Evolutionary conservation across 768 basidiomycete genomes (phyloP), one percentile per base, ranked within the genome.

Genomic region (Amylocystis lapponica): DNA sequence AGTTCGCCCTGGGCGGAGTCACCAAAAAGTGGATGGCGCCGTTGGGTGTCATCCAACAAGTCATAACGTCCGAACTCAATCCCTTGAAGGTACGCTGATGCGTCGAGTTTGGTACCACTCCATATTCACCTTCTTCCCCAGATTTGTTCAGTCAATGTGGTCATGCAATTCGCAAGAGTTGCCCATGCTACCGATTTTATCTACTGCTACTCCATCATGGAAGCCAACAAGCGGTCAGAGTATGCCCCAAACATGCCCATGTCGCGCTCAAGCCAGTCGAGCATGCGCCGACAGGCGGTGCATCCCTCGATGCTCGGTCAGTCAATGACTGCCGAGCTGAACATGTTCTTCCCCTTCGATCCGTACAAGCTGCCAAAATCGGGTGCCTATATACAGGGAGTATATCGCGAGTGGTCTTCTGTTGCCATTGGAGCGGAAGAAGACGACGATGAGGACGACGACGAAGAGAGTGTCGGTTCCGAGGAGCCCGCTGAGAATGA

Each of bases 281-380:
- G 14, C 16, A 42, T n/a, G 14, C 31, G 21, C 17, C 30, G 10
- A 9, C 22, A 37, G 14, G 40, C 39, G 10, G 37, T 36, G 3
- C 42, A 40, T 11, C 36, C 51, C 16, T 44, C 53, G 10, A 49
- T 63, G 22, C 52, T 66, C 14, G 66, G 63, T 7, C 66, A 60
- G 38, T 64, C 65, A 36, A 54, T 70, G 46, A 76, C 76, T 39
- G 69, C 76, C 8, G 91, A 94, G 47, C 72, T 98, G 43, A 92
- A 91, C 58, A 81, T 83, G 10, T 98, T 97, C 70, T 99, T 99
- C 71, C 96, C 96, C 0, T 99, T 99, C 60, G 96, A 99, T 62
- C 96, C 96, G 2, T 98, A 91, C 69, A 86, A 83, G 46, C 79
- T 99, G 4, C 86, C 90, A 0, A 74, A 79, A 45, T 92, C 90